These are phyloP conservation scores for Lachancea mirantina DNA, from an alignment of 805 yeast genomes.

Conservation along the genomic window DNA sequence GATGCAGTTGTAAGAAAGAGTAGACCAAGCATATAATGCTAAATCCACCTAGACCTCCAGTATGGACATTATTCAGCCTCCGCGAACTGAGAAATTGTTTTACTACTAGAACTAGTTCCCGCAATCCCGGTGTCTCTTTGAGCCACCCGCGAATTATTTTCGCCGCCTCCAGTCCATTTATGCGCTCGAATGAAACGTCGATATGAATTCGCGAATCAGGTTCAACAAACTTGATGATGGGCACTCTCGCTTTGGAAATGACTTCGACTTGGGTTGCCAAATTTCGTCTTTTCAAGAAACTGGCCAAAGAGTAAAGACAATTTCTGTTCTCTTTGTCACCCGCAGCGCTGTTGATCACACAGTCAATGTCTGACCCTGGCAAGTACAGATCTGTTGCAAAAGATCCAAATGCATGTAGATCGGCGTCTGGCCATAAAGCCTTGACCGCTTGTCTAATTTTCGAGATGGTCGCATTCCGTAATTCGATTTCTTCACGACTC, in stretches of 20 bases:
- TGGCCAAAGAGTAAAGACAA: conserved; percentile 65
- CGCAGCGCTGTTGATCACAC: conserved; percentile 66
- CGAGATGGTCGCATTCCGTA: conserved; percentile 59
- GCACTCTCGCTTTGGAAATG: conserved; percentile 85
- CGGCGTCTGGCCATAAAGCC: conserved; percentile 69
- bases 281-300: conserved; percentile 51
- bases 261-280: conserved; percentile 74
- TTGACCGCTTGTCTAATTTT: conserved; percentile 47
- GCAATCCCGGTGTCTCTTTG: conserved; percentile 61
- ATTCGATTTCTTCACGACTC: conserved; percentile 58
- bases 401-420: conserved; percentile 85
- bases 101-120: conserved; percentile 74
- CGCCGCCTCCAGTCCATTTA: conserved; percentile 79
- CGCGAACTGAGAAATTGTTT: conserved; percentile 81
- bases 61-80: conserved; percentile 74
- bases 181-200: conserved; percentile 84
- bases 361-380: conserved; percentile 94
- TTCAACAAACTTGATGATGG: conserved; percentile 87
- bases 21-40: conserved; percentile 83
- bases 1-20: conserved; percentile 73
- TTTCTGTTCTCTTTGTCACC: conserved; percentile 56
- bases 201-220: conserved; percentile 62
- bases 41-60: conserved; percentile 93
- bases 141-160: conserved; percentile 71
- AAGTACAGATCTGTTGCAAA: conserved; percentile 87